Evolutionary conservation across 768 basidiomycete genomes (phyloP).

Genomic region (Lentinula raphanica): DNA sequence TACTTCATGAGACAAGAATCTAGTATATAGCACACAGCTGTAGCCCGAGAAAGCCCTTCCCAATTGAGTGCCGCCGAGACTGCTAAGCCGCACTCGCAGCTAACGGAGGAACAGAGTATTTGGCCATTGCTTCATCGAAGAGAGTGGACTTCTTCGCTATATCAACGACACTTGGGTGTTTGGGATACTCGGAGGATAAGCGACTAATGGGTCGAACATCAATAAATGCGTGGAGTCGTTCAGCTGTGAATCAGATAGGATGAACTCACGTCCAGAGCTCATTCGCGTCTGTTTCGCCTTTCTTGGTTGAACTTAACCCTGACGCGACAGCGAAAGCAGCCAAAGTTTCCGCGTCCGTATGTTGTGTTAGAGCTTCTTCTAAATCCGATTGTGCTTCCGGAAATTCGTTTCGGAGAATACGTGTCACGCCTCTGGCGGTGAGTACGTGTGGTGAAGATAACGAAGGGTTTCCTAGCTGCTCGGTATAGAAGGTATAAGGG

Average conservation of each 20-base stretch:
- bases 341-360: slow-evolving; percentile 55
- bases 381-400: slow-evolving; percentile 75
- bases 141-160: slow-evolving; percentile 52
- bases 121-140: slow-evolving; percentile 60
- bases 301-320: slow-evolving; percentile 49
- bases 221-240: background rate
- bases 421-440: slow-evolving; percentile 73
- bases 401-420: slow-evolving; percentile 72
- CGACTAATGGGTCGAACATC: slow-evolving; percentile 22
- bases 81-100: slow-evolving; percentile 14
- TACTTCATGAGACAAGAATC: background rate
- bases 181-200: slow-evolving; percentile 47
- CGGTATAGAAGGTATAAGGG: slow-evolving; percentile 65
- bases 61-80: background rate
- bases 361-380: slow-evolving; percentile 65
- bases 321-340: slow-evolving; percentile 64
- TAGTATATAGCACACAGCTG: background rate
- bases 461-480: slow-evolving; percentile 79
- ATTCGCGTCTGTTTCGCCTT: slow-evolving; percentile 49
- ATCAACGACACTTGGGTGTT: slow-evolving; percentile 66
- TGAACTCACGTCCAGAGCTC: slow-evolving; percentile 61
- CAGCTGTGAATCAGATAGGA: slow-evolving; percentile 6
- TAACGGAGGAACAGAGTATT: slow-evolving; percentile 56
- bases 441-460: slow-evolving; percentile 69
- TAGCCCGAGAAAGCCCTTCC: too few relatives aligned